These are phyloP conservation scores for Cydonia oblonga DNA, from an alignment of 331 rosid species.

Conservation along the genomic window DNA sequence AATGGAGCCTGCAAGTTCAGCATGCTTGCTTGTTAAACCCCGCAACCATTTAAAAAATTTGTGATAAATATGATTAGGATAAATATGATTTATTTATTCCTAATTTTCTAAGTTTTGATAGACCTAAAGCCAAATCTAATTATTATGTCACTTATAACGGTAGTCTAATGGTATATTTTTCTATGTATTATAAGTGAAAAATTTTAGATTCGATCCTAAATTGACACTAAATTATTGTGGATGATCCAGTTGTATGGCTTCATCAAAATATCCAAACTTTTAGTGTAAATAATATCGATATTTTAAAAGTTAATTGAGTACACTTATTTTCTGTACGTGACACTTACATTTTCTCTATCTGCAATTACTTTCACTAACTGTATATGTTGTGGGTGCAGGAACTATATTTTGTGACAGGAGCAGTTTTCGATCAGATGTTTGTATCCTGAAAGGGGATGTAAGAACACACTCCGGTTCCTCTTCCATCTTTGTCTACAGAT, in stretches of 20 bases:
- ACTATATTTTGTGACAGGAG: slow-evolving; percentile 77
- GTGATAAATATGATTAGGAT: not conserved
- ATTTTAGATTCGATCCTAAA: too few relatives aligned
- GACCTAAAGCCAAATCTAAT: too few relatives aligned
- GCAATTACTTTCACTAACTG: not conserved
- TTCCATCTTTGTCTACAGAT: slow-evolving; percentile 52
- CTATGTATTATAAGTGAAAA: too few relatives aligned
- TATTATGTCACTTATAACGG: too few relatives aligned
- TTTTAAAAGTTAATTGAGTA: too few relatives aligned
- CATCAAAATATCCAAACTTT: too few relatives aligned
- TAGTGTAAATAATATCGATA: too few relatives aligned
- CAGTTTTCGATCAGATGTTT: slow-evolving; percentile 65
- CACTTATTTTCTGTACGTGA: not conserved
- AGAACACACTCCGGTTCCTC: slow-evolving; percentile 57
- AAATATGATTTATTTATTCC: too few relatives aligned
- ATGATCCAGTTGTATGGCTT: too few relatives aligned
- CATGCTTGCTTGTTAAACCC: not conserved
- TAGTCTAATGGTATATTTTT: too few relatives aligned
- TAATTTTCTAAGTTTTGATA: too few relatives aligned
- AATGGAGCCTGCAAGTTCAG: not conserved
- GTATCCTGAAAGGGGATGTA: slow-evolving; percentile 80
- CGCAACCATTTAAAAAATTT: not conserved
- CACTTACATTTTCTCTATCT: not conserved
- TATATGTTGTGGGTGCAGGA: slow-evolving; percentile 25
- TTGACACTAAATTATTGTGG: too few relatives aligned